Conservation (phyloP, 768 basidiomycete genomes). For the Kwoniella newhampshirensis region DNA sequence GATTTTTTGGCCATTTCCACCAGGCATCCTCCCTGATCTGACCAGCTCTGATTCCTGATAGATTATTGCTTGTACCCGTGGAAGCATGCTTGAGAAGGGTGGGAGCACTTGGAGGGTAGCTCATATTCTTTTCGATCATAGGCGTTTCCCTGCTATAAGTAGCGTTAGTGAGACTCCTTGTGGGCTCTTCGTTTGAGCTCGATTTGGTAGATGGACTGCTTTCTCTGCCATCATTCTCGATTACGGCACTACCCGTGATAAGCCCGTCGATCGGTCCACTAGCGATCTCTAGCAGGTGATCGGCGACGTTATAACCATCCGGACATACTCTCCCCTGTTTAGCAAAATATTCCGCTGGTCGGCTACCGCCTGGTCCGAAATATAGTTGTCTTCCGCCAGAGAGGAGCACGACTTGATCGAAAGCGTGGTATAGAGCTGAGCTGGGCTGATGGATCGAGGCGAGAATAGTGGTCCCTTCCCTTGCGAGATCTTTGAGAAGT, state of each 20-base stretch:
- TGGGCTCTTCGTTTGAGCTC: background rate
- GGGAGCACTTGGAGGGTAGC: slow-evolving; percentile 11
- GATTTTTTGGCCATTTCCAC: slow-evolving; percentile 29
- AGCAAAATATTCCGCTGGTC: slow-evolving; percentile 69
- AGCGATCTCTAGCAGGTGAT: slow-evolving; percentile 86
- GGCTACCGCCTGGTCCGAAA: slow-evolving; percentile 70
- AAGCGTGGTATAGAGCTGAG: slow-evolving; percentile 79
- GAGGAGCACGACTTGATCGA: slow-evolving; percentile 76
- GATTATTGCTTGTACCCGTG: background rate
- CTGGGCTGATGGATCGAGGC: slow-evolving; percentile 86
- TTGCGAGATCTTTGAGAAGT: slow-evolving; percentile 73
- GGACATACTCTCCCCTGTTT: slow-evolving; percentile 60
- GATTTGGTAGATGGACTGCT: background rate
- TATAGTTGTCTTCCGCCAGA: slow-evolving; percentile 71
- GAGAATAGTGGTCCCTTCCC: slow-evolving; percentile 67
- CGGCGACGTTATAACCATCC: slow-evolving; percentile 85
- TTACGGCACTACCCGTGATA: background rate
- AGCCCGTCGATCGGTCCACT: slow-evolving; percentile 53
- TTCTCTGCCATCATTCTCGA: no score
- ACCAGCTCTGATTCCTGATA: background rate
- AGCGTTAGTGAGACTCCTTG: background rate
- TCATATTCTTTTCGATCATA: slow-evolving; percentile 13
- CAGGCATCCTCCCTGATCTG: slow-evolving; percentile 5
- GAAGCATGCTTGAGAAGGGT: slow-evolving; percentile 1
- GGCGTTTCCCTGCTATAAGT: slow-evolving; percentile 15